Conservation (phyloP, 768 basidiomycete genomes). For the Pisolithus marmoratus region DNA sequence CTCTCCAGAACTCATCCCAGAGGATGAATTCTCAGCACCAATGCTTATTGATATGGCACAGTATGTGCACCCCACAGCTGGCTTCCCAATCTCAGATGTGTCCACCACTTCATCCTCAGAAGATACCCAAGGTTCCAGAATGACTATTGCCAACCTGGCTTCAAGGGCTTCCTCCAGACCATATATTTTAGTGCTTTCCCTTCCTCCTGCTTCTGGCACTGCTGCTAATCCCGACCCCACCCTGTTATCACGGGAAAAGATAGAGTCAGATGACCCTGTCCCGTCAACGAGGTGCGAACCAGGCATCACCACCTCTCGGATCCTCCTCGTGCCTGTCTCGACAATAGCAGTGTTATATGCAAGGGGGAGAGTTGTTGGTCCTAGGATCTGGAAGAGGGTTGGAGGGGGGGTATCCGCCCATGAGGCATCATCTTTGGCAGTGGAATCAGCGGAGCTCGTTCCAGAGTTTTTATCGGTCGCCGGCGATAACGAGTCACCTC, state of each 20-base stretch:
- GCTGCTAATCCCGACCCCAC: too few relatives aligned
- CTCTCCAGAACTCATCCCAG: too few relatives aligned
- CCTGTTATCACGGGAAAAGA: too few relatives aligned
- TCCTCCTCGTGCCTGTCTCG: conserved; percentile 55
- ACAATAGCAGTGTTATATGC: conserved; percentile 59
- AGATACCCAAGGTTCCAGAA: conserved; percentile 48
- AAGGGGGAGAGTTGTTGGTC: conserved; percentile 49
- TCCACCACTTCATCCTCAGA: conserved; percentile 26
- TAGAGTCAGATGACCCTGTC: too few relatives aligned
- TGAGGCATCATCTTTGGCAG: conserved; percentile 15
- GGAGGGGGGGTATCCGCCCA: conserved; percentile 23
- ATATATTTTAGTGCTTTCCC: neutral
- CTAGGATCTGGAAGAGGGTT: conserved; percentile 40
- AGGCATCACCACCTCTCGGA: conserved; percentile 37
- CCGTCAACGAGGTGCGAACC: too few relatives aligned
- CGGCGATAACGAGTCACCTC: too few relatives aligned
- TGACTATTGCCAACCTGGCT: conserved; percentile 38
- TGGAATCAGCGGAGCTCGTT: neutral
- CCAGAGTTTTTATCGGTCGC: neutral
- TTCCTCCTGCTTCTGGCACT: conserved; percentile 22
- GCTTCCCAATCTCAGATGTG: conserved; percentile 25
- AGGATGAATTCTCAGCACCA: too few relatives aligned
- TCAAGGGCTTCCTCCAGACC: conserved; percentile 41
- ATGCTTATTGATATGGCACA: too few relatives aligned
- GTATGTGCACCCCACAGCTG: conserved; percentile 19